Base-by-base conservation (phyloP, 129 eudicot genomes). In the Saussurea involucrata region DNA sequence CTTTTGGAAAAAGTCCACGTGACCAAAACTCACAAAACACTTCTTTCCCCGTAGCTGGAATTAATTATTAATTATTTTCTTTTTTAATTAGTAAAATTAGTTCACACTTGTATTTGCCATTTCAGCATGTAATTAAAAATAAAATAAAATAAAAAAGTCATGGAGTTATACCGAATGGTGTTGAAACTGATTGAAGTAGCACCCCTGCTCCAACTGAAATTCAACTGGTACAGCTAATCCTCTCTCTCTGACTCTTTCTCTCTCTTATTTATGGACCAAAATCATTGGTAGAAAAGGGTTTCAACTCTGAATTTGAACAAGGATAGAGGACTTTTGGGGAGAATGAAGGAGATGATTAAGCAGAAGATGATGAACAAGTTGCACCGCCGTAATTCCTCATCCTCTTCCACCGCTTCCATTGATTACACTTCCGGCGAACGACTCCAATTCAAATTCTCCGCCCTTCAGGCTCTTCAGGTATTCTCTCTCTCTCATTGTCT, bases 381-480 rank as follows among this genome's bases (percentile, higher is more conserved):
- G 81, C 86, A 88, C 76, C 88, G 85, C 66, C 86, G 84, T 69
- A 86, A 79, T 34, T 88, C 93, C 63, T 80, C 80, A 60, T 24
- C 80, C 20, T 67, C 87, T 17, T 80, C 84, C 71, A 74, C 84
- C 80, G 75, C 84, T 53, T 81, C 84, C 76, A 64, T 68, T 29
- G 84, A 81, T 33, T 79, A 85, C 74, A 81, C 81, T 33, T 82
- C 88, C 69, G 83, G 83, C 12, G 85, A 81, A 13, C 65, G 74
- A 69, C 64, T 90, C 46, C 83, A 83, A 20, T 90, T 90, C 80
- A 85, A 31, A 24, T 87, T 90, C 73, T 85, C 86, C 79, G 77
- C 58, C 44, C 80, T 90, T 79, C 88, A 90, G 64, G 92, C 92
- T 75, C 82, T 87, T 68, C 92, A 90, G 90, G 96, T 90, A 68